Percentiles rank a stretch among this genome's conserved stretches.
phyloP scores from a whole-genome alignment of 169 alveolate species.

The Besnoitia besnoiti region DNA sequence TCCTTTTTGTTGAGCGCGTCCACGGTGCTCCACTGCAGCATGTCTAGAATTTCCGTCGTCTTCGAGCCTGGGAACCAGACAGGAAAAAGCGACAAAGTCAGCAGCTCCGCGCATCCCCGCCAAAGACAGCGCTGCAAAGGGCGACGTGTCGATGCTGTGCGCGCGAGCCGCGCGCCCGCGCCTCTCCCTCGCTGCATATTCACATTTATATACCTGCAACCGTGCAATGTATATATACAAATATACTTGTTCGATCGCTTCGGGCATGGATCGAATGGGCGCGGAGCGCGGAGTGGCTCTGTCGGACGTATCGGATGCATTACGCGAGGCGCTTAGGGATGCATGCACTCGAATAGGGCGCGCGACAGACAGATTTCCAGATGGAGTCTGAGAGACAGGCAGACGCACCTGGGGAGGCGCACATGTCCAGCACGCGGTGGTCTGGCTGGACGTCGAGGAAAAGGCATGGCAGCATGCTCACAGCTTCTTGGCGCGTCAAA shows the following conservation, averaged over 20 bases:
- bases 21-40: conserved; percentile 64
- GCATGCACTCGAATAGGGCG: too few relatives aligned
- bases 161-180: too few relatives aligned
- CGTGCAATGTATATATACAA: background rate
- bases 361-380: background rate
- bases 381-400: too few relatives aligned
- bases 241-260: too few relatives aligned
- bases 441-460: conserved; percentile 79
- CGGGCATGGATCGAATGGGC: too few relatives aligned
- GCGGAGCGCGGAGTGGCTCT: too few relatives aligned
- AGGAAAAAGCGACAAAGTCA: background rate
- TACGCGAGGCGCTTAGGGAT: too few relatives aligned
- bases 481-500: conserved; percentile 83
- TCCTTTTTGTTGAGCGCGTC: background rate
- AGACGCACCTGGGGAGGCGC: conserved; percentile 87
- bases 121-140: background rate
- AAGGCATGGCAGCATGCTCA: conserved; percentile 89
- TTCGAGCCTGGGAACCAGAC: conserved; percentile 86
- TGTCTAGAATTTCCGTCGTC: conserved; percentile 84
- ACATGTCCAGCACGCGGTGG: conserved; percentile 84
- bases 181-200: too few relatives aligned
- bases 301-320: too few relatives aligned
- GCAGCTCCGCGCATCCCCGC: background rate
- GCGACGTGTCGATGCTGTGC: too few relatives aligned
- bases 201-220: background rate